phyloP scores from a whole-genome alignment of 768 basidiomycete species.

The Xanthoconium stramineum region DNA sequence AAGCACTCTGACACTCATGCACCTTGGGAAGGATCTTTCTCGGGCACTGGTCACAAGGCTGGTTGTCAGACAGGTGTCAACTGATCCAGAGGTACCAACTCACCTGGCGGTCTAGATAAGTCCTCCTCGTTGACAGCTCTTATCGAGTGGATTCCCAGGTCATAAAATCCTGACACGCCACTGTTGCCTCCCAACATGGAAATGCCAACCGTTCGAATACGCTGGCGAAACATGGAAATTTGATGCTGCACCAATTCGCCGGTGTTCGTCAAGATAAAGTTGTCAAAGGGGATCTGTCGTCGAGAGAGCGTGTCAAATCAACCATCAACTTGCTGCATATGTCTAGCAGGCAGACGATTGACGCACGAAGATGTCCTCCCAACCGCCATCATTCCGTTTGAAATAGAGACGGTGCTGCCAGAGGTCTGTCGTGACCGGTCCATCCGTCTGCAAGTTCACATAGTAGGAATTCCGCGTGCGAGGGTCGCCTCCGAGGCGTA shows the following conservation, averaged over 20 bases:
- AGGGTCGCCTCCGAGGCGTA: constrained; percentile 75
- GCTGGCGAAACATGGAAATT: constrained; percentile 72
- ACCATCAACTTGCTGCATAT: background rate
- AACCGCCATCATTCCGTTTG: constrained; percentile 55
- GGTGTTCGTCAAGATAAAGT: constrained; percentile 70
- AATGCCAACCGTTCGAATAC: constrained; percentile 79
- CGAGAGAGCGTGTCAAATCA: background rate
- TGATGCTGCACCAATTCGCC: constrained; percentile 69
- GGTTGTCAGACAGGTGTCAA: background rate
- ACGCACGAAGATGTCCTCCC: constrained; percentile 82
- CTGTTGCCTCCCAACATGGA: constrained; percentile 85
- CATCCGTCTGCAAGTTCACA: constrained; percentile 90
- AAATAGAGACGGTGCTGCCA: constrained; percentile 95
- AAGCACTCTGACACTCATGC: constrained; percentile 14
- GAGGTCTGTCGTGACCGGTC: constrained; percentile 75
- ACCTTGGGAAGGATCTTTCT: constrained; percentile 26
- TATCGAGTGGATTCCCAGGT: constrained; percentile 80
- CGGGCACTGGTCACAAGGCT: constrained; percentile 12
- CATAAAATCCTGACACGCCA: constrained; percentile 69
- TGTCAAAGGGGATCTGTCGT: constrained; percentile 75
- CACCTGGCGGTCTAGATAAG: constrained; percentile 33
- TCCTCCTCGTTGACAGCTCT: constrained; percentile 79
- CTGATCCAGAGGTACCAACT: constrained; percentile 6
- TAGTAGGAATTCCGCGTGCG: constrained; percentile 83
- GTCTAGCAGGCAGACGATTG: background rate